Percentiles rank a stretch among this genome's conserved stretches.
Conservation (phyloP, 2,329 filamentous ascomycete genomes). For the Clonostachys chloroleuca region DNA sequence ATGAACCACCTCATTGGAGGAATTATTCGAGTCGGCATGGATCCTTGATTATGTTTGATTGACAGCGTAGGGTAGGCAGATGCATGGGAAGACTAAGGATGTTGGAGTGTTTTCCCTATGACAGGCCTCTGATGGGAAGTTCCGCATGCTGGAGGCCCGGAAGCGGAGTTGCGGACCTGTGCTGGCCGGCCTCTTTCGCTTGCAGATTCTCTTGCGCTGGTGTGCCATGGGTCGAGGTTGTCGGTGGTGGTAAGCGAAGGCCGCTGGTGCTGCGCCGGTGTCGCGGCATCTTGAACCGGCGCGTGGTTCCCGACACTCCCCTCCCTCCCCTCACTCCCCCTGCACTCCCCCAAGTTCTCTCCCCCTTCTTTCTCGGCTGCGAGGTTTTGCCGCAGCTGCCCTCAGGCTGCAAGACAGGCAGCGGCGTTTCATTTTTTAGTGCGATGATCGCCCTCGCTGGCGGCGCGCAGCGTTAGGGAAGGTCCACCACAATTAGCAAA, state of each 20-base stretch:
- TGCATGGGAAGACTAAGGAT: too few relatives aligned
- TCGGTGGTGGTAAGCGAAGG: neutral
- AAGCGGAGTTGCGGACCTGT: neutral
- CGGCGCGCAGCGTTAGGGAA: too few relatives aligned
- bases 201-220: slow-evolving; percentile 1
- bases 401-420: neutral
- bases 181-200: neutral
- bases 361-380: neutral
- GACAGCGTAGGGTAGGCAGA: too few relatives aligned
- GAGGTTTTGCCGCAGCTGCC: neutral
- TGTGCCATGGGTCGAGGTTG: neutral
- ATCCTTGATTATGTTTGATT: too few relatives aligned
- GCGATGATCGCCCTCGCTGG: too few relatives aligned
- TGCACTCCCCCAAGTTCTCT: too few relatives aligned
- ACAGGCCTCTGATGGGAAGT: too few relatives aligned
- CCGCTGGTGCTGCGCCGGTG: neutral
- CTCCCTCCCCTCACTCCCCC: too few relatives aligned
- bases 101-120: too few relatives aligned
- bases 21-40: too few relatives aligned
- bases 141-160: neutral
- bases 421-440: too few relatives aligned
- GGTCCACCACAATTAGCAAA: too few relatives aligned
- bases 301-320: slow-evolving; percentile 1
- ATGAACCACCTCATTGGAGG: neutral
- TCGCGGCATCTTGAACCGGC: slow-evolving; percentile 2